Evolutionary conservation across 192 early-diverging fungal genomes (phyloP), one percentile per base, ranked within the genome.

Genomic region (Cetraspora pellucida): DNA sequence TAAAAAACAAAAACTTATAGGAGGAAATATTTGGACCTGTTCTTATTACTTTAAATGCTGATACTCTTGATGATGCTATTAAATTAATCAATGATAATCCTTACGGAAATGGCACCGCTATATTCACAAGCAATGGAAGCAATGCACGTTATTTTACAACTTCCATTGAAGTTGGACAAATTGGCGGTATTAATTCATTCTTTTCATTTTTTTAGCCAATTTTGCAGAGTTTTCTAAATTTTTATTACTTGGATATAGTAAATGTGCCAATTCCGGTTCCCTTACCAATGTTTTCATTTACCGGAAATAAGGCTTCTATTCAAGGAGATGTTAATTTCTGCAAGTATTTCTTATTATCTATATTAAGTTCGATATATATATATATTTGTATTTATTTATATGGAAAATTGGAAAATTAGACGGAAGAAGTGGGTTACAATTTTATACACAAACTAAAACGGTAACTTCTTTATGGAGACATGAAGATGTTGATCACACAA

Each of bases 21-120:
- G 91, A 97, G 81, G 97, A 98, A 85, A 96, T 98, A 79, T 98
- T 98, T 85, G 97, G 92, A 10, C 97, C 97, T 7, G 96, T 96
- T 50, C 86, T 97, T 43, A 89, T 95, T 25, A 92, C 90, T 82
- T 77, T 98, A 75, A 88, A 86, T 68, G 95, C 86, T 30, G 93
- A 92, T 23, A 93, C 94, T 16, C 78, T 98, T 23, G 96, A 98
- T 77, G 92, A 97, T 52, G 96, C 97, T 10, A 91, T 98, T 79
- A 92, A 89, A 54, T 81, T 97, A 45, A 90, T 95, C 80, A 98
- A 98, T 85, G 80, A 77, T 50, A 98, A 97, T 85, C 91, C 87
- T 2, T 97, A 97, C 78, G 96, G 95, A 50, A 93, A 94, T 72
- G 91, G 92, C 50, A 91, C 91, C 19, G 91, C 93, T 58, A 87